Evolutionary conservation across 768 basidiomycete species (phyloP).

Genomic region (Psilocybe sp.): DNA sequence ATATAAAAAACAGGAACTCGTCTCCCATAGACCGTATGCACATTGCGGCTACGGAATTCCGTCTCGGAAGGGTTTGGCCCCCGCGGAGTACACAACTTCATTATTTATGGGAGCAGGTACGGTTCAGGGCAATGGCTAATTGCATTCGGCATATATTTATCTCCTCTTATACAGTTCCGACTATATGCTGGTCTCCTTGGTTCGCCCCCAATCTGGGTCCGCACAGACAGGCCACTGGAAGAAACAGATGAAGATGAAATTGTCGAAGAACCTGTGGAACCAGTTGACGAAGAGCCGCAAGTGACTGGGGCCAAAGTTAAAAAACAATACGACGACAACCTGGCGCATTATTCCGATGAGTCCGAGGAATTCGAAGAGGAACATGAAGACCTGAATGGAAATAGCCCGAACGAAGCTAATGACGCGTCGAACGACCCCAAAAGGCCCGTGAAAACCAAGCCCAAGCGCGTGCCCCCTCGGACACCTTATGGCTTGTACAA

Average conservation of each 20-base stretch:
- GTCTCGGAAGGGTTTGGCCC: conserved; percentile 36
- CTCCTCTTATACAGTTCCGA: conserved; percentile 45
- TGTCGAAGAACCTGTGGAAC: conserved; percentile 14
- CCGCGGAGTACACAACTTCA: conserved; percentile 26
- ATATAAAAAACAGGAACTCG: conserved; percentile 29
- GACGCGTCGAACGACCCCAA: background rate
- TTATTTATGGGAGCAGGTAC: conserved; percentile 68
- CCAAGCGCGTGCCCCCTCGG: conserved; percentile 23
- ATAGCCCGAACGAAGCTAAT: background rate
- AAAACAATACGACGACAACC: too few relatives aligned
- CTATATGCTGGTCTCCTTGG: conserved; percentile 57
- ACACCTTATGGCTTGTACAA: conserved; percentile 39
- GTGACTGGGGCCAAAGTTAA: background rate
- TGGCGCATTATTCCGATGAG: too few relatives aligned
- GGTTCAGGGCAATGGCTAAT: conserved; percentile 5
- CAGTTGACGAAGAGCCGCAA: conserved; percentile 8
- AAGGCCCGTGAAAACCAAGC: conserved; percentile 7
- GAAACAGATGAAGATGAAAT: conserved; percentile 26
- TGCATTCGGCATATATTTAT: background rate
- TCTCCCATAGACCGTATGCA: conserved; percentile 54
- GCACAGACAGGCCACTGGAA: conserved; percentile 31
- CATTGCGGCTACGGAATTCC: conserved; percentile 58
- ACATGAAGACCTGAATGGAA: background rate
- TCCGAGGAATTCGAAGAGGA: too few relatives aligned
- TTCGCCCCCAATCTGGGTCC: conserved; percentile 41